These are phyloP conservation scores for Kuraishia hungarica DNA, from an alignment of 805 yeast genomes.

Conservation along the genomic window DNA sequence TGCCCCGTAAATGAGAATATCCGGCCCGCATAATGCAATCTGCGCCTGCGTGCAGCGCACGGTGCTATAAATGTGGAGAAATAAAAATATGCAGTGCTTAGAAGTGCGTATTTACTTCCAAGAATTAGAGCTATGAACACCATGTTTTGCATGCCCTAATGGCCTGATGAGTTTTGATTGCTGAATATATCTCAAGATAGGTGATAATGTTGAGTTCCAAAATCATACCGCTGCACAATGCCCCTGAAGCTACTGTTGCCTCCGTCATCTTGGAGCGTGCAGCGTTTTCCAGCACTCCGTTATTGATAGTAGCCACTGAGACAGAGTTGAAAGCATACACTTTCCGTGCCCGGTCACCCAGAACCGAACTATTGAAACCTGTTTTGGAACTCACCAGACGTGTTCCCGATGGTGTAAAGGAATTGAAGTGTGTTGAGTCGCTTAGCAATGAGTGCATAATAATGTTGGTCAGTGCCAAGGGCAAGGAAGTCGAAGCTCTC, in stretches of 20 bases:
- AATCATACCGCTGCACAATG: neutral
- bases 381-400: neutral
- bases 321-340: neutral
- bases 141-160: too few species aligned
- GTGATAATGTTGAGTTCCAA: neutral
- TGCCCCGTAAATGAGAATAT: neutral
- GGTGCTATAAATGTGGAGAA: neutral
- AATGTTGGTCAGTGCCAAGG: neutral
- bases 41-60: neutral
- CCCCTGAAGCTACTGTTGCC: neutral
- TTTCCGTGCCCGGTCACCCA: neutral
- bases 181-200: neutral
- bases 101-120: neutral
- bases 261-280: neutral
- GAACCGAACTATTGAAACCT: neutral
- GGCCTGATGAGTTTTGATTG: neutral
- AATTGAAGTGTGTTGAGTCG: neutral
- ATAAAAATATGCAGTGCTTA: neutral
- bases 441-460: neutral
- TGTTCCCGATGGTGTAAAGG: neutral
- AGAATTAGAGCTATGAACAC: neutral
- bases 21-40: neutral
- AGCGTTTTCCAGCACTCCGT: neutral
- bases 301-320: neutral
- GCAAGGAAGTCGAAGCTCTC: neutral